Base-by-base conservation (phyloP, 129 eudicot genomes). In the Flaveria sonorensis region DNA sequence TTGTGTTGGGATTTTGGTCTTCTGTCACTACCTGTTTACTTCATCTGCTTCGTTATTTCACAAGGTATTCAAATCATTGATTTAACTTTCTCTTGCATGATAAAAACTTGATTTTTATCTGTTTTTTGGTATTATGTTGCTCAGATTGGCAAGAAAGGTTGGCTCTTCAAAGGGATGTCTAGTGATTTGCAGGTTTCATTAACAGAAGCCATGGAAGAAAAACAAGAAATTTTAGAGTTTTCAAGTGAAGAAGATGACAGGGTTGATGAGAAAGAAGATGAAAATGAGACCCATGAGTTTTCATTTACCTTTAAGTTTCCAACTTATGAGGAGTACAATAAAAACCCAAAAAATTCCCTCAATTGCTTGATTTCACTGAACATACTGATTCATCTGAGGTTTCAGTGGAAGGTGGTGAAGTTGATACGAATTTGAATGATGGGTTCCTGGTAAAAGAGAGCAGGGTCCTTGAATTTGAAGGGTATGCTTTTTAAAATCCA, bases 281-380 rank as follows among this genome's bases (percentile, higher is more conserved):
- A 70, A 48, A 75, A 64, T 46, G 76, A 85, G 55, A 60, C 73
- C 45, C 20, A 75, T 19, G 95, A 88, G 83, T 72, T 77, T 20
- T 66, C 51, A 23, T 87, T 92, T 55, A 77, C 77, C 18, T 92
- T 92, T 71, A 87, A 83, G 59, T 92, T 92, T 73, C 98, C 93
- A 4, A 82, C 87, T 24, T 92, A 51, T 79, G 96, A 92, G 52
- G 98, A 92, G 63, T 85, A 88, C 18, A 71, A 73, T 68, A 73
- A 64, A 67, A 82, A 70, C 67, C 70, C 76, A 52, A 78, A 59
- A 68, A 79, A 51, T 45, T 50, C 0, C 75, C 72, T 24, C 76
- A 76, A 36, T 60, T 68, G 75, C 43, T 70, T 68, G 68, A 60
- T 45, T 39, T 62, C 24, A 21, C 40, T 13, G 66, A 75, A 36